A percentile compares a stretch with the other conserved stretches of the same genome.
Conservation (phyloP, 805 yeast species). For the Wickerhamomyces pijperi region DNA sequence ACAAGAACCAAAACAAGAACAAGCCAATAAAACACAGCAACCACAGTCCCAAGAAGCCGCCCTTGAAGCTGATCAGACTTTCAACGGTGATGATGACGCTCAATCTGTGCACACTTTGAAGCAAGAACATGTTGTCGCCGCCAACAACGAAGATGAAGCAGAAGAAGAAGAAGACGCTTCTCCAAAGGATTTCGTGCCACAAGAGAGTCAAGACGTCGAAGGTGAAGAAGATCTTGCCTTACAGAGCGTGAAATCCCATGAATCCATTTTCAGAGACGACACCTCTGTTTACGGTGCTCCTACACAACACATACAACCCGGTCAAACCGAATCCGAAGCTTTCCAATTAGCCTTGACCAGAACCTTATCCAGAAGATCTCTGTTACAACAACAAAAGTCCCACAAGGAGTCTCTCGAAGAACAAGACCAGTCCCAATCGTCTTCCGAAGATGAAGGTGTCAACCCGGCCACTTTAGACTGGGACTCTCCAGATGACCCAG, state of each 20-base stretch:
- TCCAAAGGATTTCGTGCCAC: too few species aligned
- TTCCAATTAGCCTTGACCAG: conserved; percentile 14
- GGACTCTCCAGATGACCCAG: conserved; percentile 54
- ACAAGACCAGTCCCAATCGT: neutral
- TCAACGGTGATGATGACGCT: neutral
- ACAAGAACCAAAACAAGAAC: too few species aligned
- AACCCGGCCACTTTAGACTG: conserved; percentile 37
- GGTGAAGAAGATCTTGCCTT: too few species aligned
- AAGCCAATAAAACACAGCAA: too few species aligned
- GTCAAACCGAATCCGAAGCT: conserved; percentile 9
- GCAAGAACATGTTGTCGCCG: neutral
- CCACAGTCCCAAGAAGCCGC: too few species aligned
- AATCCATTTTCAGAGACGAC: conserved; percentile 4
- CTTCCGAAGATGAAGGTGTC: conserved; percentile 12
- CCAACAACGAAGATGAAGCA: too few species aligned
- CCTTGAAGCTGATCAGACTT: neutral
- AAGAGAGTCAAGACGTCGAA: too few species aligned
- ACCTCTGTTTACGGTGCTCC: conserved; percentile 13
- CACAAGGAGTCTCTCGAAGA: neutral
- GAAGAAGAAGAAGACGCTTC: too few species aligned
- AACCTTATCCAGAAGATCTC: conserved; percentile 17
- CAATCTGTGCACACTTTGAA: neutral
- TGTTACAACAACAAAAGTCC: conserved; percentile 3
- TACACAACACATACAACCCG: conserved; percentile 5
- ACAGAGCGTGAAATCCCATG: neutral